Evolutionary conservation across 1,284 basidiomycete species (phyloP), one percentile per base, ranked within the genome.

Genomic region (Phaffia rhodozyma): DNA sequence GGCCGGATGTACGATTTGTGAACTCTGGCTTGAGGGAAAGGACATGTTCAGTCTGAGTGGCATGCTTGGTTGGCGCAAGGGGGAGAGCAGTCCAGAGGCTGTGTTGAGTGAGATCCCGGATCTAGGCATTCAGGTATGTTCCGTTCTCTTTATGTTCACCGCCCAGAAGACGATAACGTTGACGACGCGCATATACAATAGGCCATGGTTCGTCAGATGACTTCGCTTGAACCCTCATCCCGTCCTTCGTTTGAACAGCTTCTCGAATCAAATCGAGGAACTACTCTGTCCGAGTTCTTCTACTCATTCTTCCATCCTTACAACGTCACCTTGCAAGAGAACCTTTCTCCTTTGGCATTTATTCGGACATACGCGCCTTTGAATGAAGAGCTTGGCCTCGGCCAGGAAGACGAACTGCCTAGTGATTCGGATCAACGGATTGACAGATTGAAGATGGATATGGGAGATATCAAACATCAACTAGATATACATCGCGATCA

Each of bases 291-390:
- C 0, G 87, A 93, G 70, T 84, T 84, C 48, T 97, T 98, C 74
- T 96, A 96, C 75, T 87, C 89, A 5, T 97, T 94, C 75, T 79
- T 98, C 25, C 88, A 94, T 74, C 88, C 88, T 67, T 97, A 96
- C 69, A 82, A 90, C 56, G 82, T 85, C 0, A 85, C 89, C 1
- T 79, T 90, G 67, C 87, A 87, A 72, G 86, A 90, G 68, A 79
- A 84, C 18, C 54, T 16, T 53, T 53, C 52, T 53, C 30, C 52
- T 32, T 27, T 27, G 25, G 52, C 52, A 16, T 53, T 32, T 13
- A 16, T 27, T 53, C 52, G 25, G 32, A 16, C 52, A 20, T 43
- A 43, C 13, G 16, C 38, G 13, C 38, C 38, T 43, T 43, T 43
- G 38, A 43, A 43, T 16, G 38, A 43, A 53, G 32, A 53, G 25